phyloP scores from a whole-genome alignment of 345 rosid species.

The Melaleuca alternifolia region DNA sequence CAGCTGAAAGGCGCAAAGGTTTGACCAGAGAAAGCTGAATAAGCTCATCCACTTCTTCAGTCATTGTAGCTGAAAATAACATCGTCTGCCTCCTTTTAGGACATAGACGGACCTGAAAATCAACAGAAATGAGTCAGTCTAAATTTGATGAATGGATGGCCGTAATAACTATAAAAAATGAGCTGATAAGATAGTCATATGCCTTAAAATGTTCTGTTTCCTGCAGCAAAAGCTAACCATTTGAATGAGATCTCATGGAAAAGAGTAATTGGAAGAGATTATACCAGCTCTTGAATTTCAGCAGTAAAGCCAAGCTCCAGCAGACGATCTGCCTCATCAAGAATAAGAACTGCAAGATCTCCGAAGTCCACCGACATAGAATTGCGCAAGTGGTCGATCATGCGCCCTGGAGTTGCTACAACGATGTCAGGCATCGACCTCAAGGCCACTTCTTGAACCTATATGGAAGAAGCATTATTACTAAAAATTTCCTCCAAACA shows the following conservation, averaged over 20 bases:
- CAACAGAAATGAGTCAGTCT: not conserved
- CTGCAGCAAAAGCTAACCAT: not conserved
- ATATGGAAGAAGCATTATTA: not conserved
- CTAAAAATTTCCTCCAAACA: not conserved
- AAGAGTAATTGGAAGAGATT: not conserved
- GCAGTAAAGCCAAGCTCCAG: conserved; percentile 93
- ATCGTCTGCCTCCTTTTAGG: conserved; percentile 94
- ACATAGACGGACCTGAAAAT: conserved; percentile 67
- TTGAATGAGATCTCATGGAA: not conserved
- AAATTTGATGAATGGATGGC: not conserved
- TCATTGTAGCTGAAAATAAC: conserved; percentile 98
- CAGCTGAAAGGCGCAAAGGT: conserved; percentile 98
- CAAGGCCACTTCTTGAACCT: conserved; percentile 88
- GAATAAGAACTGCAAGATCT: conserved; percentile 87
- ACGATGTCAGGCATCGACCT: conserved; percentile 95
- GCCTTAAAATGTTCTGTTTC: not conserved
- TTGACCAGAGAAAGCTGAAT: conserved; percentile 76
- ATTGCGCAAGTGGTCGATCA: conserved; percentile 96
- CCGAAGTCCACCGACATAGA: conserved; percentile 89
- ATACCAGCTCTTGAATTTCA: conserved; percentile 92
- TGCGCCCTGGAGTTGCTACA: conserved; percentile 96
- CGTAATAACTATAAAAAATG: not conserved
- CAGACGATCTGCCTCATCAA: conserved; percentile 96
- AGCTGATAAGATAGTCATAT: not conserved
- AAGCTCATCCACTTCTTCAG: conserved; percentile 88